Base-by-base conservation (phyloP, 495 filamentous ascomycete genomes). In the Friedmanniomyces simplex region DNA sequence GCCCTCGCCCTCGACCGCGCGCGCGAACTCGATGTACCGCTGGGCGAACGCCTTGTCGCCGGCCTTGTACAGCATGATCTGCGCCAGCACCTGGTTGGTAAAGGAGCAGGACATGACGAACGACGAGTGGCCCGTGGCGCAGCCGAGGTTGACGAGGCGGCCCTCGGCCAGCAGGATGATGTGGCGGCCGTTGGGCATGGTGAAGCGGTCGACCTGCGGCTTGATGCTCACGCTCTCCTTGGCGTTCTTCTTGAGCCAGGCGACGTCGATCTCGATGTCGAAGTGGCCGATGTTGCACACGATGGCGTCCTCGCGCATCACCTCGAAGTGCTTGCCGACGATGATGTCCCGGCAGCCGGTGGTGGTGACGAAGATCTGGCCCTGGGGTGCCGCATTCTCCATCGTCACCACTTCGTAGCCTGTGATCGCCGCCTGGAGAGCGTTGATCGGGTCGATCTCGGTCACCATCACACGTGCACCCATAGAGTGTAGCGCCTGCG, bases 51-150 rank as follows among this genome's bases (percentile, higher is more conserved):
- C 85, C 68, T 78, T 79, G 67, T 98, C 91, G 71, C 85, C 80
- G 65, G 84, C 83, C 84, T 97, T 97, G 86, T 76, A 98, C 62
- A 98, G 80, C 79, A 95, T 87, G 76, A 98, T 98, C 78, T 98
- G 93, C 26, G 93, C 93, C 70, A 98, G 88, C 63, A 96, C 93
- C 82, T 98, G 93, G 84, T 98, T 98, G 79, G 91, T 96, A 86
- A 98, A 98, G 60, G 91, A 96, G 87, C 93, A 98, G 63, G 89
- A 95, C 93, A 98, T 96, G 82, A 98, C 93, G 78, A 98, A 98
- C 49, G 91, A 96, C 66, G 91, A 95, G 86, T 98, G 93, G 60
- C 93, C 93, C 58, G 93, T 98, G 69, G 93, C 93, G 77, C 93
- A 98, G 73, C 93, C 93, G 54, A 98, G 80, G 82, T 98, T 98